A percentile compares a stretch with the other conserved stretches of the same genome.
Evolutionary conservation across 331 rosid genomes (phyloP).

Genomic region (Quercus phellos): DNA sequence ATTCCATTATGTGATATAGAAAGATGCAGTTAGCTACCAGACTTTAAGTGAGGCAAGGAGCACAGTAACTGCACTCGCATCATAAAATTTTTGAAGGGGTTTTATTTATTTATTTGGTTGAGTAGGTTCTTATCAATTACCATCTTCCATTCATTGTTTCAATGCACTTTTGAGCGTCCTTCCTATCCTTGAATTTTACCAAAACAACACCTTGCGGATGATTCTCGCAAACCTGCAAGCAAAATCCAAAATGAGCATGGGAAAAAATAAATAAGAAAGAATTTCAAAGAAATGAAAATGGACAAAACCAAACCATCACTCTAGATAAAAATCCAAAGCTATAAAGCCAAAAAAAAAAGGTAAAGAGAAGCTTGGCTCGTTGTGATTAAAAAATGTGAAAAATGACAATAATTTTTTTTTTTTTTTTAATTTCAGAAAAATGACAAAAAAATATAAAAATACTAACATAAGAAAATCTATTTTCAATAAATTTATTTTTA

Average conservation of each 20-base stretch:
- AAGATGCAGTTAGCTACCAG: not conserved
- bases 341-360: not conserved
- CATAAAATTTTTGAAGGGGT: not conserved
- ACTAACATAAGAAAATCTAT: not conserved
- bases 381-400: not conserved
- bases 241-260: conserved; percentile 4
- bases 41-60: not conserved
- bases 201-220: conserved; percentile 95
- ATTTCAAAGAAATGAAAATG: not conserved
- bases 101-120: not conserved
- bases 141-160: conserved; percentile 95
- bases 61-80: not conserved
- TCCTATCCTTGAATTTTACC: conserved; percentile 83
- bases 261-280: conserved; percentile 5
- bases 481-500: not conserved
- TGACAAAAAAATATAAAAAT: not conserved
- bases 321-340: not conserved
- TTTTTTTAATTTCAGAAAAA: too few relatives aligned
- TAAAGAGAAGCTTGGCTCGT: not conserved
- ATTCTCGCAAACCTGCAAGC: conserved; percentile 77
- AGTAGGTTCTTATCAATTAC: conserved; percentile 35
- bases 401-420: not conserved
- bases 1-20: not conserved
- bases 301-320: not conserved
- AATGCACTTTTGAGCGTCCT: conserved; percentile 88